Conservation (phyloP, 148 eudicot genomes). For the Chenopodium suecicum region DNA sequence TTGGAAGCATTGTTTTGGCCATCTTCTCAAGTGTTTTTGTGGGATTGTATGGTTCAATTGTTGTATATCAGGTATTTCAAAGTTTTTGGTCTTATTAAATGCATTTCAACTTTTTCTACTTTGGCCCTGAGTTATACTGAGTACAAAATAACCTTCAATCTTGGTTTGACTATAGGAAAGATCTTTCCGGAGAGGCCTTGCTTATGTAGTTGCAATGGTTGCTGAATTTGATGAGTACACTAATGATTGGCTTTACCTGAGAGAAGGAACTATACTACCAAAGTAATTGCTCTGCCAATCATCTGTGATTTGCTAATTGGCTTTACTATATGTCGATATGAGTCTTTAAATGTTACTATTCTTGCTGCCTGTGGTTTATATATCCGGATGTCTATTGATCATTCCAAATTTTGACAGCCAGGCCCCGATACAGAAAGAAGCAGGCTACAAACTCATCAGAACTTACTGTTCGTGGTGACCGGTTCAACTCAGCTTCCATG, state of each 20-base stretch:
- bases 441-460: constrained; percentile 48
- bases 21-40: constrained; percentile 73
- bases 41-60: constrained; percentile 70
- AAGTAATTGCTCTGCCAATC: constrained; percentile 51
- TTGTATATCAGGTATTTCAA: constrained; percentile 74
- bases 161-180: constrained; percentile 59
- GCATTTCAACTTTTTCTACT: neutral
- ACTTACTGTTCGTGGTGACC: constrained; percentile 34
- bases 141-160: neutral
- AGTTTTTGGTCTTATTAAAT: neutral
- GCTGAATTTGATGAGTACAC: constrained; percentile 98
- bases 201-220: constrained; percentile 84
- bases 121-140: neutral
- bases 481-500: constrained; percentile 27
- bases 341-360: neutral
- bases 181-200: constrained; percentile 74
- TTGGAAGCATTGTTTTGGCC: constrained; percentile 59
- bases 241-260: constrained; percentile 89
- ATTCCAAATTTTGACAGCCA: constrained; percentile 29
- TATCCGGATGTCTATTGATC: constrained; percentile 5
- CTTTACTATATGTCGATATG: constrained; percentile 6
- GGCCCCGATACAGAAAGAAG: constrained; percentile 84
- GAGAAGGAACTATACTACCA: constrained; percentile 90
- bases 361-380: neutral
- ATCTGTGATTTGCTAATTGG: constrained; percentile 13